phyloP scores from a whole-genome alignment of 768 basidiomycete species.

The Leucosporidium scottii region DNA sequence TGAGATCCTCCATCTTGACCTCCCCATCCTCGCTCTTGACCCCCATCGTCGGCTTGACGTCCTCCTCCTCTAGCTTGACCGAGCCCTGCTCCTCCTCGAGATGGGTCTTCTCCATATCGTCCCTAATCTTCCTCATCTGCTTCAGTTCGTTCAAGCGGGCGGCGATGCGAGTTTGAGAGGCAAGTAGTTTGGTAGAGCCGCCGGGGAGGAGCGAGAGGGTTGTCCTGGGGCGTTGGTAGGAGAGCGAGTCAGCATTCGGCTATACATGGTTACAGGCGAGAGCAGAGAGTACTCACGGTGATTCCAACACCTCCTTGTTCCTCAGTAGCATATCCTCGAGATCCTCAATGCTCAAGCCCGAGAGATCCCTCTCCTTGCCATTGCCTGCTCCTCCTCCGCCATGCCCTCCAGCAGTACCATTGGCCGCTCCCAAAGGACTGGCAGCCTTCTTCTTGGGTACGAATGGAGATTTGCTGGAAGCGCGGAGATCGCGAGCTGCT shows the following conservation, averaged over 20 bases:
- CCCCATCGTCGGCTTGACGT: too few relatives aligned
- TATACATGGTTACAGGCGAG: background rate
- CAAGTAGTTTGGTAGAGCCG: slow-evolving; percentile 9
- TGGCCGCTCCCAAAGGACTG: background rate
- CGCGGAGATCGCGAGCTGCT: background rate
- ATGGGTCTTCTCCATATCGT: slow-evolving; percentile 15
- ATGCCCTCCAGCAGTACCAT: background rate
- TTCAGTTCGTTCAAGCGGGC: slow-evolving; percentile 11
- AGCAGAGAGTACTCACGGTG: slow-evolving; percentile 11
- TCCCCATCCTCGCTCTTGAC: background rate
- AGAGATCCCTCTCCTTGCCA: slow-evolving; percentile 25
- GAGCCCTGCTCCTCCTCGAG: background rate
- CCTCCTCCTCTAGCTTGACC: background rate
- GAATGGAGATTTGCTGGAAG: slow-evolving; percentile 17
- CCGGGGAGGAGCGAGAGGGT: slow-evolving; percentile 19
- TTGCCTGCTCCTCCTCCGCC: background rate
- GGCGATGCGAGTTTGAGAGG: slow-evolving; percentile 13
- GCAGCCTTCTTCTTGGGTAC: slow-evolving; percentile 9
- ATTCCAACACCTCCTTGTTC: slow-evolving; percentile 14
- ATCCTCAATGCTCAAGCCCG: slow-evolving; percentile 3
- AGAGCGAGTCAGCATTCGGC: too few relatives aligned
- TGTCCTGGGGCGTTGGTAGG: background rate
- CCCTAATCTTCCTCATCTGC: slow-evolving; percentile 5
- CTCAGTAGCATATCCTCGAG: slow-evolving; percentile 11
- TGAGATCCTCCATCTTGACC: background rate